Percentiles rank a stretch among this genome's conserved stretches.
Evolutionary conservation across 2,329 filamentous ascomycete species (phyloP).

Genomic region (Cladosporium colombiae): DNA sequence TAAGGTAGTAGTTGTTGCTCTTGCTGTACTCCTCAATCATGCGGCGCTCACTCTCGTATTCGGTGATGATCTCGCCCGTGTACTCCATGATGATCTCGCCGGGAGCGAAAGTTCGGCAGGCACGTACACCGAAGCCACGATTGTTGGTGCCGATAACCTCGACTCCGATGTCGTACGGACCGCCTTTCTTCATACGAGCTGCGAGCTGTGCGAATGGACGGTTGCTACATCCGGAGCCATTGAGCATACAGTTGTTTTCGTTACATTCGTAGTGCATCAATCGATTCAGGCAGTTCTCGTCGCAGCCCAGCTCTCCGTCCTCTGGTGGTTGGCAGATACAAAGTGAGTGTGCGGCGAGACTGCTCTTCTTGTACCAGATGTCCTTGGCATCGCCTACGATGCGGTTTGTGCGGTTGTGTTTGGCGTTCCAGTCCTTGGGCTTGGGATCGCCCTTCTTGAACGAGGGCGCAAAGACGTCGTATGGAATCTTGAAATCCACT

Average conservation of each 20-base stretch:
- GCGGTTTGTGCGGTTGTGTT: conserved; percentile 81
- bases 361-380: conserved; percentile 34
- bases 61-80: conserved; percentile 94
- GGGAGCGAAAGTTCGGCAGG: conserved; percentile 81
- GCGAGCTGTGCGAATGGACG: conserved; percentile 82
- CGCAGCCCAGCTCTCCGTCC: conserved; percentile 67
- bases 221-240: conserved; percentile 75
- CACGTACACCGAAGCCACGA: conserved; percentile 87
- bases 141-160: conserved; percentile 90
- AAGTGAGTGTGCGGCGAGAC: conserved; percentile 31
- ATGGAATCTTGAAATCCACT: conserved; percentile 81
- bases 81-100: conserved; percentile 99
- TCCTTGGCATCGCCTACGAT: conserved; percentile 57
- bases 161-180: conserved; percentile 87
- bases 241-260: conserved; percentile 80
- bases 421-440: conserved; percentile 81
- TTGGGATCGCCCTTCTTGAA: conserved; percentile 75
- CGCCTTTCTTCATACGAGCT: conserved; percentile 70
- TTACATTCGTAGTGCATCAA: conserved; percentile 99
- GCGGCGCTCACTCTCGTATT: conserved; percentile 85
- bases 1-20: conserved; percentile 97
- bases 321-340: conserved; percentile 68
- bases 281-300: conserved; percentile 87
- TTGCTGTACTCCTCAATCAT: conserved; percentile 95
- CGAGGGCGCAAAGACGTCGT: conserved; percentile 83